Evolutionary conservation across 164 flowering plant species (phyloP).

Genomic region (Vitis riparia): DNA sequence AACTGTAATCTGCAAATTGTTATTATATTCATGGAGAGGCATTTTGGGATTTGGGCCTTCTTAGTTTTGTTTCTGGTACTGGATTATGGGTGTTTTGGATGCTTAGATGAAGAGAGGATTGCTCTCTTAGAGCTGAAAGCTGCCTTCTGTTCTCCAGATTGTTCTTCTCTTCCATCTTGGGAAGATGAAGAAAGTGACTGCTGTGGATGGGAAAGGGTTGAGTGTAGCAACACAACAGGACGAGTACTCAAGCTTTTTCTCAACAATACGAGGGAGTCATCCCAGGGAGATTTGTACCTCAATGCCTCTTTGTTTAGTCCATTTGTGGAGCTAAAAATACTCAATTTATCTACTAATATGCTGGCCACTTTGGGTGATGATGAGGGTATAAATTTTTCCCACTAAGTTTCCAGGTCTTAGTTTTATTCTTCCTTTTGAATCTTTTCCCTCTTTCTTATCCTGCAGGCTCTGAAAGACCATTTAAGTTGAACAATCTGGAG

Average conservation of each 20-base stretch:
- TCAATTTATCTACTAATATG: background rate
- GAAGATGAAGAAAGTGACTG: background rate
- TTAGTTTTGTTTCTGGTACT: too few relatives aligned
- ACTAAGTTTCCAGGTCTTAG: background rate
- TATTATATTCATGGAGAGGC: too few relatives aligned
- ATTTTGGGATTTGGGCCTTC: too few relatives aligned
- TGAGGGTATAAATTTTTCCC: background rate
- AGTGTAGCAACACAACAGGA: background rate
- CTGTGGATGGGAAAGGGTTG: background rate
- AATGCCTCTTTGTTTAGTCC: background rate
- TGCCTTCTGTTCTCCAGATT: background rate
- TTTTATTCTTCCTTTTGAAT: background rate
- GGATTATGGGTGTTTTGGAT: conserved; percentile 1
- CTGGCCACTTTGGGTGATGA: background rate
- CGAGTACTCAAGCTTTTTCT: background rate
- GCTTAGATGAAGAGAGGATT: background rate
- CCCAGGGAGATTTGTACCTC: background rate
- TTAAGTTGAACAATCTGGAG: background rate
- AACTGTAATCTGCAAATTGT: too few relatives aligned
- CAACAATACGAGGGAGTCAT: background rate
- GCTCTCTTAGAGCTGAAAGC: conserved; percentile 1
- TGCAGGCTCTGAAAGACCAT: background rate
- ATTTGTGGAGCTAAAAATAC: background rate
- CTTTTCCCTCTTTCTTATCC: background rate
- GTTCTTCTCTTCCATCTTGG: background rate